Conservation (phyloP, 805 yeast genomes). For the Tetrapisispora pingtungensis region DNA sequence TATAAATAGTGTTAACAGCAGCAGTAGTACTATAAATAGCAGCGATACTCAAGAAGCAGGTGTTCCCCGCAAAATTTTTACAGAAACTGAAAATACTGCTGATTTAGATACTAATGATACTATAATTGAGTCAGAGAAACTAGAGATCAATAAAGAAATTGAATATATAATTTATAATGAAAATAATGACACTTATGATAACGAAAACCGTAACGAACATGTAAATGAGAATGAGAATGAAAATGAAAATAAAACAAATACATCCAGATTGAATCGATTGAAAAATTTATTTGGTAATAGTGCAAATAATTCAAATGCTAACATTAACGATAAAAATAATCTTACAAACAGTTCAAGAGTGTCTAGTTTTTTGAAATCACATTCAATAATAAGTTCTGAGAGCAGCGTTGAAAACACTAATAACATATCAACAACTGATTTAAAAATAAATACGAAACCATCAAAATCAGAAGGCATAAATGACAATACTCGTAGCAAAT, state of each 20-base stretch:
- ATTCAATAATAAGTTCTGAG: neutral
- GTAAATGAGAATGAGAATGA: neutral
- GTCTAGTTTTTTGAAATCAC: neutral
- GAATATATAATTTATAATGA: neutral
- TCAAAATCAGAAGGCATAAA: no score
- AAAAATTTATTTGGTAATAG: neutral
- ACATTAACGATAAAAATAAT: neutral
- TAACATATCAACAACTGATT: neutral
- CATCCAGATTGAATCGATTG: neutral
- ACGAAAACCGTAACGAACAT: no score
- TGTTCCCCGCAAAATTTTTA: neutral
- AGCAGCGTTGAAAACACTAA: neutral
- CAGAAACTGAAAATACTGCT: neutral
- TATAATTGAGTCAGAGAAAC: neutral
- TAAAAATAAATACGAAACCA: neutral
- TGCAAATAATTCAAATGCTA: neutral
- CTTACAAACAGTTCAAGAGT: neutral
- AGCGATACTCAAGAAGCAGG: neutral
- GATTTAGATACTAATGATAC: neutral
- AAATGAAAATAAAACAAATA: neutral
- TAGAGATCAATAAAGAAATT: neutral
- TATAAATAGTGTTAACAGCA: slow-evolving; percentile 4
- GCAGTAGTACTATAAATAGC: neutral
- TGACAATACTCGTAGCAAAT: neutral
- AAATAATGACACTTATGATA: neutral